Evolutionary conservation across 768 basidiomycete species (phyloP).

Genomic region (Rhizopogon sp.): DNA sequence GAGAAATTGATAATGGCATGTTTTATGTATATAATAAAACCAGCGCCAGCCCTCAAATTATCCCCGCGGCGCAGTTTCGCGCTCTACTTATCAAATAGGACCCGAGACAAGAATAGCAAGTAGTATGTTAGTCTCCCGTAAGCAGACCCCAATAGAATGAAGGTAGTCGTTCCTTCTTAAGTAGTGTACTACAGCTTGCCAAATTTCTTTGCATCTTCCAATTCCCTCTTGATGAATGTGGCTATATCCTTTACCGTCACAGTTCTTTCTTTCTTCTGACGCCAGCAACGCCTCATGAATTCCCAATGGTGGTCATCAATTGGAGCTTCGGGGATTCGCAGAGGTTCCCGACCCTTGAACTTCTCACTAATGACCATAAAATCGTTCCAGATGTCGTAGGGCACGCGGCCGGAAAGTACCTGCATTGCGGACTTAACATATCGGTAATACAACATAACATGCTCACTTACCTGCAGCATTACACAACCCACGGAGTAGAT

Average conservation of each 20-base stretch:
- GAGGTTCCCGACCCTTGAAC: neutral
- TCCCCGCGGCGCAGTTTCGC: neutral
- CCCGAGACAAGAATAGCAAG: neutral
- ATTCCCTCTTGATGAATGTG: neutral
- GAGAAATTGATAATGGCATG: no score
- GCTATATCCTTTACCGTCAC: neutral
- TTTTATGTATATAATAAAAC: no score
- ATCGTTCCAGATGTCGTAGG: constrained; percentile 2
- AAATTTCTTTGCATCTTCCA: neutral
- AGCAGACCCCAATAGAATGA: no score
- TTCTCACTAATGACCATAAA: neutral
- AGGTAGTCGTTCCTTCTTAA: no score
- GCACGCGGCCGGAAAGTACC: constrained; percentile 4
- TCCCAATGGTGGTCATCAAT: constrained; percentile 2
- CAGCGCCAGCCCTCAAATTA: neutral
- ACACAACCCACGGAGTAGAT: constrained; percentile 17
- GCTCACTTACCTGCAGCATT: constrained; percentile 13
- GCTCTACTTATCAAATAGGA: neutral
- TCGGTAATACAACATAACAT: neutral
- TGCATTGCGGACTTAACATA: neutral
- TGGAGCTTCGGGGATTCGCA: neutral
- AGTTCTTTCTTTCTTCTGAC: neutral
- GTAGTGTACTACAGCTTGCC: neutral
- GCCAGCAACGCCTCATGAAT: constrained; percentile 6
- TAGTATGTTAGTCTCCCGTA: no score